phyloP scores from a whole-genome alignment of 768 basidiomycete genomes.

The Omphalotus guepiniiformis region DNA sequence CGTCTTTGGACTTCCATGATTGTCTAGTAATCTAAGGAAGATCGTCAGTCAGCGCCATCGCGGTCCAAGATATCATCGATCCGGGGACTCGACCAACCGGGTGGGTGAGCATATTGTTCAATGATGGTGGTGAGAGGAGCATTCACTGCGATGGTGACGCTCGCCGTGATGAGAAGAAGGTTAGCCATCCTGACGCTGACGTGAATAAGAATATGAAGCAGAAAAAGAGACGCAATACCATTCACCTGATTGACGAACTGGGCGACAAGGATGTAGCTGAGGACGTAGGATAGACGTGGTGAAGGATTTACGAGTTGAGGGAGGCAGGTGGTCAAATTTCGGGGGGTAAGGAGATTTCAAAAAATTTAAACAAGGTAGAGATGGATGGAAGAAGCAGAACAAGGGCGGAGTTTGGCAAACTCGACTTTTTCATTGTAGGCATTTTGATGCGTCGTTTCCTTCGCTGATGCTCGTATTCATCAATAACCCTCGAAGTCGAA shows the following conservation, averaged over 20 bases:
- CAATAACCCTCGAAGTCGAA: background rate
- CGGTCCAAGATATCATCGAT: slow-evolving; percentile 81
- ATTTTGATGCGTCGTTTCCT: too few species aligned
- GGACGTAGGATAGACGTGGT: slow-evolving; percentile 67
- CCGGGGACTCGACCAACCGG: slow-evolving; percentile 76
- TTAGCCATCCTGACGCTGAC: slow-evolving; percentile 77
- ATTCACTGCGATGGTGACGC: slow-evolving; percentile 53
- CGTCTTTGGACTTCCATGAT: slow-evolving; percentile 62
- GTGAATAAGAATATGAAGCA: slow-evolving; percentile 6
- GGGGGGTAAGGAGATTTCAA: too few species aligned
- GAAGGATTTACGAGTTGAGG: slow-evolving; percentile 14
- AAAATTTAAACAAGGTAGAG: too few species aligned
- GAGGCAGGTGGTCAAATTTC: too few species aligned
- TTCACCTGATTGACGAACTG: slow-evolving; percentile 48
- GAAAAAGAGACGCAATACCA: slow-evolving; percentile 11
- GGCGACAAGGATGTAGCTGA: slow-evolving; percentile 73
- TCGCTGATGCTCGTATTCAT: slow-evolving; percentile 2
- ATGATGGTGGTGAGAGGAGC: slow-evolving; percentile 70
- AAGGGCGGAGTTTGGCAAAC: too few species aligned
- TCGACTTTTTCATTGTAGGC: too few species aligned
- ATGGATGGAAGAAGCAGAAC: too few species aligned
- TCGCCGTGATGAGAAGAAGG: slow-evolving; percentile 83
- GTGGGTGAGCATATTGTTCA: slow-evolving; percentile 82
- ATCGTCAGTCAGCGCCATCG: slow-evolving; percentile 31
- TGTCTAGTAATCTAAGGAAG: slow-evolving; percentile 45